A percentile compares a stretch with the other conserved stretches of the same genome.
Evolutionary conservation across 139 green algal species (phyloP).

Genomic region (Gonium pectorale): DNA sequence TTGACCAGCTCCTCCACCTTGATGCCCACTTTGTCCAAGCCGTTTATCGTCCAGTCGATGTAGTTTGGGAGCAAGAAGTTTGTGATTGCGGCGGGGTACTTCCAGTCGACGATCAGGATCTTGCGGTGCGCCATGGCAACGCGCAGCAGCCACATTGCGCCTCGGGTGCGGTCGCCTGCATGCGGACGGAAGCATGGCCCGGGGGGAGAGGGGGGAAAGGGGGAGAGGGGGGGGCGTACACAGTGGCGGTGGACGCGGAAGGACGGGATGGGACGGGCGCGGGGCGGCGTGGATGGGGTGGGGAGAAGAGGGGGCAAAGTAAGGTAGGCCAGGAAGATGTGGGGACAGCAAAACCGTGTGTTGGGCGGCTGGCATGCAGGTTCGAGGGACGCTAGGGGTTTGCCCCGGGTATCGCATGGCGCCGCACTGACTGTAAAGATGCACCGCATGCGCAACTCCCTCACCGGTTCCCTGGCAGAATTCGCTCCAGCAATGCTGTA

Average conservation of each 20-base stretch:
- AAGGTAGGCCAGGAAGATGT: not conserved
- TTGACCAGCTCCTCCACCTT: too few relatives aligned
- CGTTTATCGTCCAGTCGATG: not conserved
- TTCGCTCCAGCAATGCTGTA: not conserved
- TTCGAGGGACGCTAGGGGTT: too few relatives aligned
- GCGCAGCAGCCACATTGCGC: not conserved
- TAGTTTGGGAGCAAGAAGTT: not conserved
- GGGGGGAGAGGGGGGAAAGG: too few relatives aligned
- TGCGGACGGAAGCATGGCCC: too few relatives aligned
- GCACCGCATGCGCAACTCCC: not conserved
- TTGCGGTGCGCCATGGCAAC: not conserved
- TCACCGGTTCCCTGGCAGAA: not conserved
- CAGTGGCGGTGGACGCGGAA: too few relatives aligned
- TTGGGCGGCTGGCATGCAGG: too few relatives aligned
- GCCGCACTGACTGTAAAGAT: not conserved
- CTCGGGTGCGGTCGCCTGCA: not conserved
- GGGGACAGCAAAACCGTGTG: not conserved
- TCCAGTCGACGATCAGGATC: not conserved
- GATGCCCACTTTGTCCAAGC: too few relatives aligned
- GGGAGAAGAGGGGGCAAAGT: not conserved
- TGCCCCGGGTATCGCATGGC: too few relatives aligned
- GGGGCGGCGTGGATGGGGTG: too few relatives aligned
- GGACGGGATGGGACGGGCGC: too few relatives aligned
- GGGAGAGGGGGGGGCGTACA: too few relatives aligned
- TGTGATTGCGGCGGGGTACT: not conserved